Base-by-base conservation (phyloP, 441 rosid genomes). In the Erodium moschatum region DNA sequence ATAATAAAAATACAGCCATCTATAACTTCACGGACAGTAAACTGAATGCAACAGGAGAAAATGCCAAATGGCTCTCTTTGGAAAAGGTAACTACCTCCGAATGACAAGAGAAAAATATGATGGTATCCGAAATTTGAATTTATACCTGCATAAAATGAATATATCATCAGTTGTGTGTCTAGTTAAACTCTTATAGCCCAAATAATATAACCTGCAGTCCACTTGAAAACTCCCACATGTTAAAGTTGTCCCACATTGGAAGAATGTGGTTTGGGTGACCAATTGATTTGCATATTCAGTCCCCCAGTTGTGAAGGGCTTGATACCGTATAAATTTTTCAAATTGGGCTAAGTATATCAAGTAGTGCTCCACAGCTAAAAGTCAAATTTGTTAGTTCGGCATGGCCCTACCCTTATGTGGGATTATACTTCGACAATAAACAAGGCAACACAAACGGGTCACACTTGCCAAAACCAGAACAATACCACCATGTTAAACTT, bases 81-180 rank as follows among this genome's bases (percentile, higher is more conserved):
- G 40, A 38, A 12, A 70, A 9, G 67, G 64, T n/a, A 9, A 15
- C 20, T 85, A 93, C 98, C 98, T 93, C 74, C 97, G 86, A 69
- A 90, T 87, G 70, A 93, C 98, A 38, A 93, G 98, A 72, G 89
- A 89, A 80, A 93, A 93, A 79, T 93, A 93, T 42, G 98, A 88
- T 64, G 98, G 97, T 77, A 90, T 87, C 71, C 71, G 96, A 79
- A 93, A 90, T 78, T 93, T 93, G 91, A 93, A 87, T 77, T 87
- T 80, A 84, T 90, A 93, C 98, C 98, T 93, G 92, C 79, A 81
- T 81, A 72, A 68, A 66, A 65, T 18, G 35, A 31, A 72, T 33
- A 65, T n/a, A 15, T 48, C 4, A 42, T 50, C 65, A 76, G 24
- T 63, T 48, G 16, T 31, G 31, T 4, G 13, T 48, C 4, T 48